These are phyloP conservation scores for Cordyceps javanica DNA, from an alignment of 2,329 filamentous ascomycete genomes.

Conservation along the genomic window DNA sequence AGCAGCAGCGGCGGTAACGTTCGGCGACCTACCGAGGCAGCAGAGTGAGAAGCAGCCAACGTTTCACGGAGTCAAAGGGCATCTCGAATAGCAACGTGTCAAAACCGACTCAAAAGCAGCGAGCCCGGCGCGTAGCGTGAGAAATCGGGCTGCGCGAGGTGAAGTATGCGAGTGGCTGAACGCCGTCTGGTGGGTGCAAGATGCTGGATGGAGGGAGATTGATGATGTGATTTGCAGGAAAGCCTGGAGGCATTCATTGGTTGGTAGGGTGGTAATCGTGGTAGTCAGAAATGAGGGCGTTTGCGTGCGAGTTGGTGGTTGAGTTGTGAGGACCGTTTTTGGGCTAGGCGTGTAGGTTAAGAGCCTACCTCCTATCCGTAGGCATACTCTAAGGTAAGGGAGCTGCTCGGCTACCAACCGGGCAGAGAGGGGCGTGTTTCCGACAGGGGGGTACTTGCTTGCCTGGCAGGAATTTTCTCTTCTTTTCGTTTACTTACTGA, in stretches of 20 bases:
- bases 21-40: neutral
- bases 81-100: neutral
- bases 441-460: no score
- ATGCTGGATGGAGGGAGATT: neutral
- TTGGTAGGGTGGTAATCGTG: neutral
- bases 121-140: neutral
- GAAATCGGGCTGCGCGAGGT: neutral
- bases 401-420: no score
- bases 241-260: neutral
- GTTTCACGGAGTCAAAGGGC: slow-evolving; percentile 5
- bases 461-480: no score
- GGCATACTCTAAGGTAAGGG: no score
- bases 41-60: slow-evolving; percentile 1
- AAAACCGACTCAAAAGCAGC: neutral
- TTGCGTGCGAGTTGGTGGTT: neutral
- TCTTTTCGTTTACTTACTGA: no score
- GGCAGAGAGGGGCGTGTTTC: no score
- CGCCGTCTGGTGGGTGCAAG: neutral
- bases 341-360: neutral
- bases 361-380: no score
- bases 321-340: neutral
- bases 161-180: neutral
- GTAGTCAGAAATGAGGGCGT: neutral
- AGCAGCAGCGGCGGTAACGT: neutral
- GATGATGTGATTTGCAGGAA: neutral